Percentiles rank a stretch among this genome's conserved stretches.
phyloP scores from a whole-genome alignment of 345 rosid species.

The Rubroshorea leprosula region DNA sequence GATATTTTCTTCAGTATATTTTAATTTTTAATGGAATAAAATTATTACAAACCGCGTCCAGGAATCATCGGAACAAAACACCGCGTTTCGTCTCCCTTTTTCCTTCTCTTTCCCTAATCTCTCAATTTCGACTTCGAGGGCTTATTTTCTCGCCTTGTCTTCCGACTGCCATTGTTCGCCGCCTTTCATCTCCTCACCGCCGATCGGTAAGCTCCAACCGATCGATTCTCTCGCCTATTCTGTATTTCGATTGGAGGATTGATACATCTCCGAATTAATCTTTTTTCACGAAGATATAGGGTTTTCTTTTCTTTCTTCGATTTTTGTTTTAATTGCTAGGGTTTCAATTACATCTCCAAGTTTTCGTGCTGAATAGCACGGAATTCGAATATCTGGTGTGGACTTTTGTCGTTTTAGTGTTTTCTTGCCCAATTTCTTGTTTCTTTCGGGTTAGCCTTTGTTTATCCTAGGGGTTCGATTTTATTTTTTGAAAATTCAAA shows the following conservation, averaged over 20 bases:
- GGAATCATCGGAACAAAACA: too few species aligned
- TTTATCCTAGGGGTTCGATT: conserved; percentile 17
- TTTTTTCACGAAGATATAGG: conserved; percentile 8
- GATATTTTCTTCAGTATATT: too few species aligned
- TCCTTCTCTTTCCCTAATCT: not conserved
- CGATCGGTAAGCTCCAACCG: conserved; percentile 27
- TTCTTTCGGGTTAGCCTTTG: conserved; percentile 14
- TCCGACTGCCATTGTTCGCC: conserved; percentile 16
- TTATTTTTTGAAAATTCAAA: not conserved
- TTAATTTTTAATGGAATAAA: too few species aligned
- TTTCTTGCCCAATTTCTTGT: conserved; percentile 11
- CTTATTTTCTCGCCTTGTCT: conserved; percentile 14
- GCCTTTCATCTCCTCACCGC: conserved; percentile 1
- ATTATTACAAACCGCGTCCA: too few species aligned
- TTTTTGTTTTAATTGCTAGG: conserved; percentile 11
- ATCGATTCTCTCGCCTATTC: not conserved
- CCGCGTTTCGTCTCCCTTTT: not conserved
- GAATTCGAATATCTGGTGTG: not conserved
- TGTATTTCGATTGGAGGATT: not conserved
- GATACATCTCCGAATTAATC: not conserved
- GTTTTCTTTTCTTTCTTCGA: not conserved
- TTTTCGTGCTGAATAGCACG: not conserved
- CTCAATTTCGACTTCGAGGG: not conserved
- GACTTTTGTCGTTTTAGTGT: not conserved
- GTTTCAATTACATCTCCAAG: conserved; percentile 4